Evolutionary conservation across 345 rosid genomes (phyloP).

Genomic region (Turritis glabra): DNA sequence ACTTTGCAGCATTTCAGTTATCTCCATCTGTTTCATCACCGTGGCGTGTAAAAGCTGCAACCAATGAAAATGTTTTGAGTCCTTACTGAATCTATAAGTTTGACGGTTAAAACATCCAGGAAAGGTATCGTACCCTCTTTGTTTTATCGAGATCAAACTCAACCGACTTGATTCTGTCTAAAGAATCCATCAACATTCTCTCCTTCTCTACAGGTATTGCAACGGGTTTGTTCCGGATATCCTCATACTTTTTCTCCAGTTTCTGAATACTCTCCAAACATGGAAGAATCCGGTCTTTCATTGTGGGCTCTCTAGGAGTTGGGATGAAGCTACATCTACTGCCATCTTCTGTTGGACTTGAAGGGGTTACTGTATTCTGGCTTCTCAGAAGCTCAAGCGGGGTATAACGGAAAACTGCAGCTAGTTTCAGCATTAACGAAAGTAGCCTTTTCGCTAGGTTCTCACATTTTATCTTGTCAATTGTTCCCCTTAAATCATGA

Average conservation of each 20-base stretch:
- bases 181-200: slow-evolving; percentile 69
- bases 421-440: slow-evolving; percentile 51
- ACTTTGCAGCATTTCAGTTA: slow-evolving; percentile 59
- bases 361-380: slow-evolving; percentile 49
- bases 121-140: slow-evolving; percentile 53
- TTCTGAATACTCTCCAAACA: slow-evolving; percentile 76
- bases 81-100: background rate
- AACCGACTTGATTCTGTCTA: slow-evolving; percentile 81
- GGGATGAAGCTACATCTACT: background rate
- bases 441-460: slow-evolving; percentile 40
- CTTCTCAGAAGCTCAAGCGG: slow-evolving; percentile 57
- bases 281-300: slow-evolving; percentile 53
- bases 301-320: slow-evolving; percentile 17
- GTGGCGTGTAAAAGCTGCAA: slow-evolving; percentile 74
- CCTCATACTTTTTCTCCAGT: slow-evolving; percentile 65
- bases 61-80: background rate
- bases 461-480: slow-evolving; percentile 45
- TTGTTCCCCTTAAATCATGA: slow-evolving; percentile 45
- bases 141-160: slow-evolving; percentile 93
- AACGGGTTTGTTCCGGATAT: slow-evolving; percentile 65
- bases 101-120: background rate
- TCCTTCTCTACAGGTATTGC: slow-evolving; percentile 83
- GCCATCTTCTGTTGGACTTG: slow-evolving; percentile 39
- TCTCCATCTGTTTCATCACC: slow-evolving; percentile 77
- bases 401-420: slow-evolving; percentile 45